Base-by-base conservation (phyloP, 164 flowering plant genomes). In the Tinospora cordifolia region DNA sequence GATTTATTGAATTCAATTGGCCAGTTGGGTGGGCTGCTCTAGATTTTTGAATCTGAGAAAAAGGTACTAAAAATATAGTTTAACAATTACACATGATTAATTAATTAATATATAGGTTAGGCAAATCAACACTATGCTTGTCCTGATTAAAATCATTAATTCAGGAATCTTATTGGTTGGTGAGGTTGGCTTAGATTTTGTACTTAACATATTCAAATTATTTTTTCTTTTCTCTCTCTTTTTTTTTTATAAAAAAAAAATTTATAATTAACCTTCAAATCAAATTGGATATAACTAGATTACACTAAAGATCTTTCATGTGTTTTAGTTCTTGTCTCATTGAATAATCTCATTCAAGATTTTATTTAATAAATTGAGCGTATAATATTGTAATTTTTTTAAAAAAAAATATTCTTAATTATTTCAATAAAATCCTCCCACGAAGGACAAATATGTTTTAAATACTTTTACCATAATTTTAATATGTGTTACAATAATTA, bases 221-320 rank as follows among this genome's bases (percentile, higher is more conserved):
- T n/a, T n/a, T n/a, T n/a, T n/a, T n/a, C n/a, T n/a, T n/a, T n/a
- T n/a, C n/a, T n/a, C n/a, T n/a, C n/a, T n/a, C n/a, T n/a, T n/a
- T n/a, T n/a, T n/a, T n/a, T n/a, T n/a, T n/a, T n/a, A n/a, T n/a
- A n/a, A n/a, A n/a, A n/a, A n/a, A n/a, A n/a, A 1, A 54, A 54
- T 10, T 6, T 54, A 51, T 19, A 54, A 54, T 21, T 5, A 54
- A 54, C 24, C 25, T 17, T 46, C 12, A 25, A 25, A 69, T 54
- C 19, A 30, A 60, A 40, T 26, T 11, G 58, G 63, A 49, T 25
- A 9, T 21, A 69, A 30, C 36, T 78, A 80, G 86, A 86, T 87
- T 75, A 62, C 78, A 78, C 10, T 30, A 30, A 80, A 83, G 89
- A 85, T 85, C 83, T 84, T 80, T 72, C 67, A 72, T 83, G 86